phyloP scores from a whole-genome alignment of 2,329 filamentous ascomycete species.

The Tolypocladium sp. region DNA sequence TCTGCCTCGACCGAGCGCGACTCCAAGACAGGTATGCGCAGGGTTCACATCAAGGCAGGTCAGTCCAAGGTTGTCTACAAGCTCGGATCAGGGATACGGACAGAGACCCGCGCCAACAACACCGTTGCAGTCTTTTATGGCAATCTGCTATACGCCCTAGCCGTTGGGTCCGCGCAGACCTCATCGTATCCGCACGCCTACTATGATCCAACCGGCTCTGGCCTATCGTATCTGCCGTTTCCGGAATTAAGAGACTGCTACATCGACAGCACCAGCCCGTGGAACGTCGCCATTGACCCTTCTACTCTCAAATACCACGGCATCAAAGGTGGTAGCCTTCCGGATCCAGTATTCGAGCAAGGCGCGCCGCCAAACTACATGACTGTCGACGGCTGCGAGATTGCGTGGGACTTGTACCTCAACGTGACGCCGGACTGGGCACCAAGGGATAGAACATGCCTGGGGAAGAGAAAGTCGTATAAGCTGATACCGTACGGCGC shows the following conservation, averaged over 20 bases:
- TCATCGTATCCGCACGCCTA: constrained; percentile 13
- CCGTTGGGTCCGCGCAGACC: constrained; percentile 20
- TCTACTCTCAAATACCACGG: constrained; percentile 14
- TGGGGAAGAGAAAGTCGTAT: constrained; percentile 19
- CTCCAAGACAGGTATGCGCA: constrained; percentile 11
- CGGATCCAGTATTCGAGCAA: constrained; percentile 14
- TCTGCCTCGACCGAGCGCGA: neutral
- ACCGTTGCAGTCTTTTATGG: constrained; percentile 34
- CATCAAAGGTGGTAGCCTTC: constrained; percentile 12
- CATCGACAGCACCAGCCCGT: constrained; percentile 20
- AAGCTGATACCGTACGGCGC: constrained; percentile 34
- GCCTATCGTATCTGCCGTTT: constrained; percentile 10
- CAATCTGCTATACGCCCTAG: constrained; percentile 31
- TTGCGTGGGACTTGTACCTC: constrained; percentile 21
- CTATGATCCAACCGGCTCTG: constrained; percentile 7
- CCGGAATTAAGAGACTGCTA: constrained; percentile 19
- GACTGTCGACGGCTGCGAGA: constrained; percentile 26
- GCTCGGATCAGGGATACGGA: constrained; percentile 9
- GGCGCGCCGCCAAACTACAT: constrained; percentile 24
- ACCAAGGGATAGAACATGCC: constrained; percentile 8
- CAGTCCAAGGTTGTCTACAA: constrained; percentile 9
- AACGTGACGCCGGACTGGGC: constrained; percentile 20
- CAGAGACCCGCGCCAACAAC: constrained; percentile 16
- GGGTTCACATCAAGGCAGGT: constrained; percentile 9
- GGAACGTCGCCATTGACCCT: constrained; percentile 18